Percentiles rank a stretch among this genome's conserved stretches.
Conservation (phyloP, 768 basidiomycete genomes). For the Boletales sp. region DNA sequence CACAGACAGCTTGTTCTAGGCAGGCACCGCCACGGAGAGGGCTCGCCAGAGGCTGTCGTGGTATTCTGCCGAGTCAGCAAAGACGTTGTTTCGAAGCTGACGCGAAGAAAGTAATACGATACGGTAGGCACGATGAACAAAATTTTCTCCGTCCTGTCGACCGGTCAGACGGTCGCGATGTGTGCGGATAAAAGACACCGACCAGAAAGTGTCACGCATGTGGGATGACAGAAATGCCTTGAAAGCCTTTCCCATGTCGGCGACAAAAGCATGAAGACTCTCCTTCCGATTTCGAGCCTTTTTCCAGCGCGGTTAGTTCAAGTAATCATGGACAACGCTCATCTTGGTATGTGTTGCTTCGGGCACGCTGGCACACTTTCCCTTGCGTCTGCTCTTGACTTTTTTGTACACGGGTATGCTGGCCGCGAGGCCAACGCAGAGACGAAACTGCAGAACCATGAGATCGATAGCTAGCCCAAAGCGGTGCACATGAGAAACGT, state of each 20-base stretch:
- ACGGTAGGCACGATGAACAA: constrained; percentile 41
- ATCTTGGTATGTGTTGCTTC: constrained; percentile 18
- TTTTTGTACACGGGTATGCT: constrained; percentile 33
- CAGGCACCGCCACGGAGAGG: constrained; percentile 37
- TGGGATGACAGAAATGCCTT: constrained; percentile 70
- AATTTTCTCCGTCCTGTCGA: too few relatives aligned
- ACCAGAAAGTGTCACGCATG: constrained; percentile 64
- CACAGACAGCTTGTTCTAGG: constrained; percentile 39
- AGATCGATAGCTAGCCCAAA: neutral
- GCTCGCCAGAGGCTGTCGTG: constrained; percentile 39
- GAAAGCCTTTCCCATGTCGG: constrained; percentile 55
- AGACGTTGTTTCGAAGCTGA: constrained; percentile 39
- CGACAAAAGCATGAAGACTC: constrained; percentile 49
- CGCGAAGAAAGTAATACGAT: constrained; percentile 43
- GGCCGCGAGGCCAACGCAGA: constrained; percentile 31
- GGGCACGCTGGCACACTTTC: constrained; percentile 23
- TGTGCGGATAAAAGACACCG: neutral
- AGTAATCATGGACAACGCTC: constrained; percentile 24
- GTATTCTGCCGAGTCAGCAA: constrained; percentile 29
- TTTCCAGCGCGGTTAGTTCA: constrained; percentile 27
- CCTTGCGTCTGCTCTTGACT: constrained; percentile 12
- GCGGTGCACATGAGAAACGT: constrained; percentile 1
- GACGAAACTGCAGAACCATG: constrained; percentile 23
- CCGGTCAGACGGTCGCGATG: constrained; percentile 1
- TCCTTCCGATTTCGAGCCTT: constrained; percentile 9